Base-by-base conservation (phyloP, 1,284 basidiomycete genomes). In the Trichosporon ovoides region DNA sequence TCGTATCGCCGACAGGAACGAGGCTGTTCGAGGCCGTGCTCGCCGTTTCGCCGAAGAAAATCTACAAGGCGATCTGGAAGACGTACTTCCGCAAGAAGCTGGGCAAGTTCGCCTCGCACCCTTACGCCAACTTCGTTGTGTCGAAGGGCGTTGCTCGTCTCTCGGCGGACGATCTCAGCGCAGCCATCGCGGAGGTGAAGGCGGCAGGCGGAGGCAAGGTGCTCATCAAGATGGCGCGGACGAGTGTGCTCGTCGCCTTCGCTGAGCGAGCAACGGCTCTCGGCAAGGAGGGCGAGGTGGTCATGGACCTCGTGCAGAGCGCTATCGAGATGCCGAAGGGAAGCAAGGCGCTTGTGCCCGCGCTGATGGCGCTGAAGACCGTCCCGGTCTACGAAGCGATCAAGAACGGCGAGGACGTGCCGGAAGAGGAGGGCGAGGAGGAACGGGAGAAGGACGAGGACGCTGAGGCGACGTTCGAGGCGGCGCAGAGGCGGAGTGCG, bases 71-170 rank as follows among this genome's bases (percentile, higher is more conserved):
- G 0, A 69, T 96, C 6, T 96, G 92, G 91, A 69, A 76, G 5
- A 81, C 82, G 0, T 94, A 95, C 76, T 87, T 97, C 69, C 74
- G 78, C 20, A 76, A 84, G 20, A 89, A 87, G 65, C 78, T 94
- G 38, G 76, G 82, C 7, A 84, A 86, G 61, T 79, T 95, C 24
- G 84, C 87, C 5, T 78, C 81, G 13, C 93, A 97, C 75, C 91
- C 92, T 1, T 88, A 92, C 3, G 90, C 89, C 20, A 96, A 96
- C 72, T 97, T 91, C 68, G 91, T 95, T 14, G 81, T 92, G 7
- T 87, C 91, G 0, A 87, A 85, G 69, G 88, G 86, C 0, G 64
- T 94, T 14, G 82, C 83, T 52, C 80, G 88, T 37, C 73, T 86
- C 18, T 80, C 81, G 31, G 75, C 73, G 9, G 75, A 78, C 6